Base-by-base conservation (phyloP, 768 basidiomycete genomes). In the Lepiota venenata region DNA sequence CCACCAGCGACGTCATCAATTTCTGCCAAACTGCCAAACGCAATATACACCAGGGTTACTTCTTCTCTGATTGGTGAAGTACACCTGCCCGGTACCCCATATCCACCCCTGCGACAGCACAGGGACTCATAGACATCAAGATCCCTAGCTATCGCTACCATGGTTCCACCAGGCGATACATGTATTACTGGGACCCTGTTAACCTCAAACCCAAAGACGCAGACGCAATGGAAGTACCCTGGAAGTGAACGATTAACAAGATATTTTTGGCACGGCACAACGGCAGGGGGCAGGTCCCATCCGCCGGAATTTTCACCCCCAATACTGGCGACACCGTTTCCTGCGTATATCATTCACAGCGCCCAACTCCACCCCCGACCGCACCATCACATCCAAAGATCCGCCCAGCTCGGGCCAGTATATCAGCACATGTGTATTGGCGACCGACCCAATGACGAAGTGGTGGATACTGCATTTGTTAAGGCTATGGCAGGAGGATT, bases 1-100 rank as follows among this genome's bases (percentile, higher is more conserved):
- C n/a, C n/a, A n/a, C n/a, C n/a, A n/a, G n/a, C n/a, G n/a, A n/a
- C n/a, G n/a, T n/a, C n/a, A n/a, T n/a, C n/a, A n/a, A n/a, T n/a
- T n/a, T n/a, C n/a, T n/a, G n/a, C n/a, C n/a, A n/a, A n/a, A n/a
- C n/a, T n/a, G n/a, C n/a, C n/a, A n/a, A n/a, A n/a, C n/a, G n/a
- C n/a, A n/a, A n/a, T n/a, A n/a, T n/a, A n/a, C n/a, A n/a, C n/a
- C 97, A 98, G 65, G 94, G 95, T 10, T 93, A 93, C 69, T 98
- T 97, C 70, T 98, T 97, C 80, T 92, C 91, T 14, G 96, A 99
- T 69, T 97, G 93, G 91, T 77, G 95, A 18, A 90, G 88, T 0
- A 85, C 97, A 55, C 82, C 89, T 10, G 82, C 82, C 1, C 76
- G 96, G n/a, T 95, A 91, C 68, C 97, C 97, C 7, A 82, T 99